Evolutionary conservation across 108 stramenopile species (phyloP).

Genomic region (Mayamaea pseudoterrestris): DNA sequence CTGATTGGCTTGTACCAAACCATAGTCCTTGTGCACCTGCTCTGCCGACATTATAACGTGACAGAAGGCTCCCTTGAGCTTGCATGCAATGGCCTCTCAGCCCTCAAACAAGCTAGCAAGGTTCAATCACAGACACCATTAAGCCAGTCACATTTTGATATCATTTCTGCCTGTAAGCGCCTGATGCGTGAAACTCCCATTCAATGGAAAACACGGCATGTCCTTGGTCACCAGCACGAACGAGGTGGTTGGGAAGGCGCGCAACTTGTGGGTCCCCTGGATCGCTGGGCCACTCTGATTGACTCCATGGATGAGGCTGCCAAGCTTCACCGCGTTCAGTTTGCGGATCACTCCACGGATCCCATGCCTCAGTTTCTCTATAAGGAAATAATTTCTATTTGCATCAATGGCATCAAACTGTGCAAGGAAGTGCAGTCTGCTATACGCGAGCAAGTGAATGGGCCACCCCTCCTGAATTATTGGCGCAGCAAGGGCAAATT

Average conservation of each 20-base stretch:
- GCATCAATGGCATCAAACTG: too few relatives aligned
- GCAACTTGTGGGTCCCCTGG: not conserved
- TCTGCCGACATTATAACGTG: too few relatives aligned
- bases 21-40: too few relatives aligned
- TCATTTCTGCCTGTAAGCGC: not conserved
- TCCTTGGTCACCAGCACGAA: not conserved
- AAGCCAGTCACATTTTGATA: not conserved
- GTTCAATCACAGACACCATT: too few relatives aligned
- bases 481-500: not conserved
- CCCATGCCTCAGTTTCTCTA: too few relatives aligned
- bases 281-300: not conserved
- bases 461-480: not conserved
- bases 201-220: not conserved
- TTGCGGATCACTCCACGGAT: too few relatives aligned
- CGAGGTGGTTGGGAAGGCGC: not conserved
- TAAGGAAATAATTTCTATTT: too few relatives aligned
- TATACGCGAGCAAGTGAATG: not conserved
- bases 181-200: not conserved
- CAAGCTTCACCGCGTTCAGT: too few relatives aligned
- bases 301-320: not conserved
- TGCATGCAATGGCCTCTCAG: not conserved
- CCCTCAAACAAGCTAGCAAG: not conserved
- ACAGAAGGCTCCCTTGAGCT: too few relatives aligned
- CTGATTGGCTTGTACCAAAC: too few relatives aligned
- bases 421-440: too few relatives aligned